Evolutionary conservation across 306 rosid genomes (phyloP).

Genomic region (Spatholobus suberectus): DNA sequence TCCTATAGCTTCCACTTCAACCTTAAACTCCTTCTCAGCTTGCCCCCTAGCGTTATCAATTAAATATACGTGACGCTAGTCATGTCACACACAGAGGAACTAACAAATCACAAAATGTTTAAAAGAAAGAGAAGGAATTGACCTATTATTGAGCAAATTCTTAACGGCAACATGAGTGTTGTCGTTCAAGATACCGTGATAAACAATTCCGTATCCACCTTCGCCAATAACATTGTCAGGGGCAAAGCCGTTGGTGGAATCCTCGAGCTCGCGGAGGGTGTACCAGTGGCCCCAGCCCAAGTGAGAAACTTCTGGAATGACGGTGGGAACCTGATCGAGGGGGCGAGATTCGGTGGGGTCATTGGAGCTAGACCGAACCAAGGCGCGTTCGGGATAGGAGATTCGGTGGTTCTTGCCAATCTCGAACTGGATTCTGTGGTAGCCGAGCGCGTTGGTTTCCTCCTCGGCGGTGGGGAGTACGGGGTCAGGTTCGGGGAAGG

Average conservation of each 20-base stretch:
- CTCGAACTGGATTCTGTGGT: conserved; percentile 67
- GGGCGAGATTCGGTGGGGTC: conserved; percentile 46
- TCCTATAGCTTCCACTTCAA: conserved; percentile 96
- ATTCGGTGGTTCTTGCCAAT: conserved; percentile 83
- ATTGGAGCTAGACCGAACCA: conserved; percentile 58
- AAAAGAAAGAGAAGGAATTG: not conserved
- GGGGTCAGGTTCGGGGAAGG: conserved; percentile 59
- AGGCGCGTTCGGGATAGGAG: conserved; percentile 66
- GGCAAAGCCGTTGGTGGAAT: conserved; percentile 67
- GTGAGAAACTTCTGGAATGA: conserved; percentile 90
- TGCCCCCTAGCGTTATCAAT: conserved; percentile 67
- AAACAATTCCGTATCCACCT: conserved; percentile 93
- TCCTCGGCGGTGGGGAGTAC: conserved; percentile 57
- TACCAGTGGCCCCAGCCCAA: conserved; percentile 98
- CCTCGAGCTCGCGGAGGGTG: conserved; percentile 89
- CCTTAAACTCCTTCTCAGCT: conserved; percentile 90
- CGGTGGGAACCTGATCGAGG: conserved; percentile 60
- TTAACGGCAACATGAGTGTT: conserved; percentile 74
- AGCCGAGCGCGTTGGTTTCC: conserved; percentile 46
- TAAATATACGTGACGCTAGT: no score
- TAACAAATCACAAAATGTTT: no score
- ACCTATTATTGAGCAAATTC: conserved; percentile 90
- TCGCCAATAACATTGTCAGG: conserved; percentile 83
- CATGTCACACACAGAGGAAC: no score
- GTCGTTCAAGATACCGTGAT: conserved; percentile 76